Evolutionary conservation across 306 rosid genomes (phyloP).

Genomic region (Cicer judaicum): DNA sequence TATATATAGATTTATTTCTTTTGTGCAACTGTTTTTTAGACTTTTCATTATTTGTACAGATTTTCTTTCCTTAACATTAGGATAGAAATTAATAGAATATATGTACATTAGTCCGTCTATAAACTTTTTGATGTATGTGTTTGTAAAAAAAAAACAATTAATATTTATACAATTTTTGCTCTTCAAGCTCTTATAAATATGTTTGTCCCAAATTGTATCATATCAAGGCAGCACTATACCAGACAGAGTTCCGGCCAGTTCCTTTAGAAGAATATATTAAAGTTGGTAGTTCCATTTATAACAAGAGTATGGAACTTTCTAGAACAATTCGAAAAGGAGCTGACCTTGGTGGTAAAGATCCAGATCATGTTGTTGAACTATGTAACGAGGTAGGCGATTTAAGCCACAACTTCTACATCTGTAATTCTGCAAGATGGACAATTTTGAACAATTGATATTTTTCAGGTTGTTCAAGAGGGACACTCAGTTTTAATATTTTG

Average conservation of each 20-base stretch:
- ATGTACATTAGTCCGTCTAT: constrained; percentile 1
- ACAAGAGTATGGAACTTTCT: constrained; percentile 78
- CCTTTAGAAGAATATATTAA: constrained; percentile 95
- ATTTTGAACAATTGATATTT: constrained; percentile 34
- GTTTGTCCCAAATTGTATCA: constrained; percentile 51
- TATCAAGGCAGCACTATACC: constrained; percentile 91
- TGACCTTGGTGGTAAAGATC: constrained; percentile 93
- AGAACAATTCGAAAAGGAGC: constrained; percentile 75
- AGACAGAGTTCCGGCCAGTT: constrained; percentile 95
- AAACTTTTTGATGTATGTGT: not conserved
- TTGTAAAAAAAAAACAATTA: not conserved
- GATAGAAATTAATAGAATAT: constrained; percentile 2
- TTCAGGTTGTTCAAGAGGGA: constrained; percentile 95
- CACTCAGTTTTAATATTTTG: constrained; percentile 94
- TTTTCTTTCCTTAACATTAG: not conserved
- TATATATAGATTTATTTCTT: not conserved
- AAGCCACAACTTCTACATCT: constrained; percentile 39
- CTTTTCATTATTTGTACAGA: not conserved
- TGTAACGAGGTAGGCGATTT: constrained; percentile 81
- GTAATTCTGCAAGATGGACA: constrained; percentile 36
- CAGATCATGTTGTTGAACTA: constrained; percentile 94
- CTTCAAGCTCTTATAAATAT: constrained; percentile 22
- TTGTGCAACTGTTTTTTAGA: constrained; percentile 1
- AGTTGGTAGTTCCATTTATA: constrained; percentile 81
- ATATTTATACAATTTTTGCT: not conserved